Conservation (phyloP, 164 flowering plant species). For the Litsea cubeba region DNA sequence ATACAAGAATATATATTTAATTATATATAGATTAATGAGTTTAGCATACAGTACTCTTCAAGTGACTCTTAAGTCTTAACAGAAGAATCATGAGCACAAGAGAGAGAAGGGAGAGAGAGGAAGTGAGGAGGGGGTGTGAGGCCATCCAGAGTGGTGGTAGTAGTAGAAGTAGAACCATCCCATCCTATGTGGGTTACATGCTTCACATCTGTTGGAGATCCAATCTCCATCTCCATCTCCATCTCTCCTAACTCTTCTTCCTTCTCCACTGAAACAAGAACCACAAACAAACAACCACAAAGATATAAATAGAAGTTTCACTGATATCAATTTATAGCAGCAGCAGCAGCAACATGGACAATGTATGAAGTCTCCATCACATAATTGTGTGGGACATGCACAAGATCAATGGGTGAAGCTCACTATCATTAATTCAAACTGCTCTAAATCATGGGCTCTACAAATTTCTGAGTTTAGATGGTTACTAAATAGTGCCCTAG, state of each 20-base stretch:
- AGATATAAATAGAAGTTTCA: background rate
- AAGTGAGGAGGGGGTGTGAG: slow-evolving; percentile 30
- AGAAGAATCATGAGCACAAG: slow-evolving; percentile 13
- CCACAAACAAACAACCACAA: background rate
- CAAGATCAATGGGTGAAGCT: background rate
- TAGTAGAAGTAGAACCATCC: slow-evolving; percentile 39
- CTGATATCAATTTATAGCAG: background rate
- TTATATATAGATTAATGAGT: too few relatives aligned
- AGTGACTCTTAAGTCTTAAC: too few relatives aligned
- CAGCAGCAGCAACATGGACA: background rate
- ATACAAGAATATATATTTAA: too few relatives aligned
- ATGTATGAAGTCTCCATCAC: background rate
- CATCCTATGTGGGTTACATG: slow-evolving; percentile 87
- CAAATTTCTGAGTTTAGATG: background rate
- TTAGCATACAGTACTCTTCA: too few relatives aligned
- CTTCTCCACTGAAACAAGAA: slow-evolving; percentile 36
- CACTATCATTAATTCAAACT: background rate
- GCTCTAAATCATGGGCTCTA: background rate
- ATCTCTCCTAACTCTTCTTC: slow-evolving; percentile 32
- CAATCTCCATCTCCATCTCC: slow-evolving; percentile 70
- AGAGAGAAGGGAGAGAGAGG: slow-evolving; percentile 30
- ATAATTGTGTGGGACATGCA: background rate
- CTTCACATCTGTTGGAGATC: slow-evolving; percentile 80
- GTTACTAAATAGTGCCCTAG: background rate
- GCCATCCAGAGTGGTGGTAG: slow-evolving; percentile 45